These are phyloP conservation scores for Diatrype stigma DNA, from an alignment of 2,329 filamentous ascomycete species.

Conservation along the genomic window DNA sequence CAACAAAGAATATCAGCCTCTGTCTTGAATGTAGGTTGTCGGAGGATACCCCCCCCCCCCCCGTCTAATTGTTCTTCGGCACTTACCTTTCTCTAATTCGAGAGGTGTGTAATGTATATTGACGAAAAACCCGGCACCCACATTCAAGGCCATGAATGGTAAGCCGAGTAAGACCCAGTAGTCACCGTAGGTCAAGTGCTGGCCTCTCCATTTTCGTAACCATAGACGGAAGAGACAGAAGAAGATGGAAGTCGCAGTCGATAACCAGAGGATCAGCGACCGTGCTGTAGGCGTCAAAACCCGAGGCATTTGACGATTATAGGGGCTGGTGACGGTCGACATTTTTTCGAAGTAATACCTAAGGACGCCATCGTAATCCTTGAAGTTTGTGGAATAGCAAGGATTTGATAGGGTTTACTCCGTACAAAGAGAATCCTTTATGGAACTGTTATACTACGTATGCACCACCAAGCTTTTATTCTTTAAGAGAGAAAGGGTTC, in stretches of 20 bases:
- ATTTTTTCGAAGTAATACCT: not conserved
- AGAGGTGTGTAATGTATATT: constrained; percentile 7
- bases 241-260: not conserved
- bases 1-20: not conserved
- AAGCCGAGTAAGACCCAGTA: constrained; percentile 7
- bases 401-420: not conserved
- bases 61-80: too few species aligned
- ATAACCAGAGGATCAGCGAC: not conserved
- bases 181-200: constrained; percentile 7
- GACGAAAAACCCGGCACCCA: constrained; percentile 5
- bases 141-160: constrained; percentile 4
- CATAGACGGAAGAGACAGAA: constrained; percentile 7
- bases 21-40: not conserved
- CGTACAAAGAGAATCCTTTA: not conserved
- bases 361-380: not conserved
- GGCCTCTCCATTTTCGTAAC: constrained; percentile 4
- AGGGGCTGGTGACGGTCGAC: not conserved
- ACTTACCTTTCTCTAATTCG: not conserved
- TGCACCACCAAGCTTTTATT: not conserved
- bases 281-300: not conserved
- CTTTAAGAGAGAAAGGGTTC: not conserved
- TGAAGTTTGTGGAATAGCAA: not conserved
- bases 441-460: not conserved
- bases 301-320: not conserved
- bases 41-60: not conserved